Evolutionary conservation across 2,329 filamentous ascomycete genomes (phyloP).

Genomic region (Aspergillus sp.): DNA sequence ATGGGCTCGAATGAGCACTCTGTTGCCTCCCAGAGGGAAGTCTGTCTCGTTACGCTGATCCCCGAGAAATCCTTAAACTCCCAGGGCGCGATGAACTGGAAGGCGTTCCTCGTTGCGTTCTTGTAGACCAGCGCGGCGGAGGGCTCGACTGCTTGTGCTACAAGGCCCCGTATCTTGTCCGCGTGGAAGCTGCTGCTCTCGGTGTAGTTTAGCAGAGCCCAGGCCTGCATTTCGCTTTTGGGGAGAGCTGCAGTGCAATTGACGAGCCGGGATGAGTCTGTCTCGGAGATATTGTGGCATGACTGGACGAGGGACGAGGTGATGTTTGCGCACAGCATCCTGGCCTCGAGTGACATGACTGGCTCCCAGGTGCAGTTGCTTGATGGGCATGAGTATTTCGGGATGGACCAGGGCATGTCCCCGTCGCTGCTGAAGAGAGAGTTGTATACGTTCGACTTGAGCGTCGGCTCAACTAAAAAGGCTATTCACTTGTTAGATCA

Average conservation of each 20-base stretch:
- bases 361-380: slow-evolving; percentile 15
- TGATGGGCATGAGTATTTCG: slow-evolving; percentile 9
- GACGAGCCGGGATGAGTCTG: background rate
- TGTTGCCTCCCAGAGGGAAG: background rate
- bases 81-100: background rate
- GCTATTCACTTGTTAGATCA: background rate
- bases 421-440: slow-evolving; percentile 9
- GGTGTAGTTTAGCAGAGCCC: background rate
- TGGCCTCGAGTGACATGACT: slow-evolving; percentile 3
- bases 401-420: slow-evolving; percentile 8
- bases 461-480: background rate
- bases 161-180: background rate
- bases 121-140: background rate
- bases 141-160: background rate
- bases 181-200: background rate
- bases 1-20: background rate
- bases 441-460: slow-evolving; percentile 13
- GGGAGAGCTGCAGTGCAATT: background rate
- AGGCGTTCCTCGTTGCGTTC: background rate
- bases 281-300: background rate
- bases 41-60: too few species aligned
- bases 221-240: background rate
- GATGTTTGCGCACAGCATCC: slow-evolving; percentile 1
- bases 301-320: background rate
- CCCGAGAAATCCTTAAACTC: background rate